Evolutionary conservation across 2,329 filamentous ascomycete genomes (phyloP), one percentile per base, ranked within the genome.

Genomic region (Metarhizium brunneum): DNA sequence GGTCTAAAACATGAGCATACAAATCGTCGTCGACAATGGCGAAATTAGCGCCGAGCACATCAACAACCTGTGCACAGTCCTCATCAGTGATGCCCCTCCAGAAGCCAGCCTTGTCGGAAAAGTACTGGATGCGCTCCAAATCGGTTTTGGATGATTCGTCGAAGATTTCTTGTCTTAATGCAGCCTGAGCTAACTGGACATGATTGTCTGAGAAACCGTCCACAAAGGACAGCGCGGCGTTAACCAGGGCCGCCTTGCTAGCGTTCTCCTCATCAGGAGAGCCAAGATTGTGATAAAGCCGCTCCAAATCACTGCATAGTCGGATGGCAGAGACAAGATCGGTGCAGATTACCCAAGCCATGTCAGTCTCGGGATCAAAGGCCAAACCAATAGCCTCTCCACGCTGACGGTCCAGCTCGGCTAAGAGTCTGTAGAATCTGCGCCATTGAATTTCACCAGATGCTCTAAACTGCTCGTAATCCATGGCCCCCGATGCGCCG

Each of bases 371-470:
- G 0, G 79, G 69, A 64, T 97, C 94, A 55, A 89, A 84, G 0
- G 85, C 82, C 48, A 97, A 75, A 1, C 88, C 85, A 48, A 97
- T 72, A 0, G 89, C 86, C 65, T 96, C 92, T 18, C 88, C 87
- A 64, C 92, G 81, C 64, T 90, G 86, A 64, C 88, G 91, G 67
- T 97, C 91, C 45, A 99, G 75, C 67, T 96, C 92, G 13, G 88
- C 79, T 18, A 95, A 79, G 18, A 97, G 79, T 36, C 91, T 85
- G 73, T 91, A 96, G 70, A 95, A 95, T 52, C 88, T 83, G 59
- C 88, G 84, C 94, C 94, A 99, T 68, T 96, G 91, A 11, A 82
- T 79, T 65, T 94, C 87, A 54, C 87, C 85, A 36, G 89, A 85
- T 38, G 78, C 75, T 56, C 87, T 81, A 67, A 92, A 94, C 56